Conservation (phyloP, 2,329 filamentous ascomycete species). For the Cordyceps fumosorosea region DNA sequence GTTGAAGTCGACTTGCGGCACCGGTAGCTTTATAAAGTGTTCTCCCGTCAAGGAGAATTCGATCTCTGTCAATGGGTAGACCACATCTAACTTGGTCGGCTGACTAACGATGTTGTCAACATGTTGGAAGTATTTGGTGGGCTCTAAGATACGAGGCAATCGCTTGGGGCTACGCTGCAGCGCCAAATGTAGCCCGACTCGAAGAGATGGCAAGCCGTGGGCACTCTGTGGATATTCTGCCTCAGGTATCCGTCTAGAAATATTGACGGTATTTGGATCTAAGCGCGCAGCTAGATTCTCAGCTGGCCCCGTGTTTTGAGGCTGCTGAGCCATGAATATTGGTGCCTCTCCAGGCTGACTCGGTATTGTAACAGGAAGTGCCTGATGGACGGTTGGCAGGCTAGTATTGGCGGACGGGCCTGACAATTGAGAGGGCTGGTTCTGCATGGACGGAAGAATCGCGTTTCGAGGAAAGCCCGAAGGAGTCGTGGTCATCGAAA, state of each 20-base stretch:
- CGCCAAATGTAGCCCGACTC: slow-evolving; percentile 41
- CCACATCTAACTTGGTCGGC: slow-evolving; percentile 3
- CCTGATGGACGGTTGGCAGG: background rate
- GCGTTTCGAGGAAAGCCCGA: background rate
- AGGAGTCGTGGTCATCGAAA: too few relatives aligned
- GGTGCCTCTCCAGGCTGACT: background rate
- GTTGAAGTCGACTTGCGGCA: background rate
- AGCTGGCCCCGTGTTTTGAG: background rate
- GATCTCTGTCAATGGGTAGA: background rate
- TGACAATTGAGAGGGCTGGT: background rate
- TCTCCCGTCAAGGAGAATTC: background rate
- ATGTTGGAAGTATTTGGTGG: slow-evolving; percentile 2
- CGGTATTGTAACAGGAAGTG: background rate
- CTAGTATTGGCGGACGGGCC: background rate
- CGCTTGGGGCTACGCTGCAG: slow-evolving; percentile 42
- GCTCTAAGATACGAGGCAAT: slow-evolving; percentile 19
- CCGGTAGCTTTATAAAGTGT: background rate
- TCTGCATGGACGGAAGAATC: background rate
- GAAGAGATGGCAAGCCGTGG: slow-evolving; percentile 35
- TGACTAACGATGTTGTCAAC: background rate
- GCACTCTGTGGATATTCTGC: slow-evolving; percentile 35
- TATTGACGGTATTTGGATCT: background rate
- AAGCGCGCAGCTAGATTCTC: background rate
- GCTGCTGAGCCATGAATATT: background rate
- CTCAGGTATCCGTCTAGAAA: slow-evolving; percentile 16